Conservation (phyloP, 352 stramenopile genomes). For the Phytophthora syringae region DNA sequence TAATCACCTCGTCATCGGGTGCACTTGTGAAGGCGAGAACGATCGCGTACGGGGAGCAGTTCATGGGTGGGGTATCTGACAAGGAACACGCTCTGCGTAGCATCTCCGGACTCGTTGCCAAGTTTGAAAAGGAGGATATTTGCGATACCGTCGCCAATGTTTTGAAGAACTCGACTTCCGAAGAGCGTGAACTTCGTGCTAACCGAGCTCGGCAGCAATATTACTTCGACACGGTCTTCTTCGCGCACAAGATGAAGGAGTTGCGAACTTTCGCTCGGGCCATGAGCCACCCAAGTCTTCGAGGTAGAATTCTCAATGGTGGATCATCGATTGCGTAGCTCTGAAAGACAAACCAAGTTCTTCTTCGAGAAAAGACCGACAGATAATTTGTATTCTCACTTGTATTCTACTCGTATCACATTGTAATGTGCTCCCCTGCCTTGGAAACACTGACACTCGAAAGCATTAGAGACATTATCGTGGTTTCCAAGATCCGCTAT, state of each 20-base stretch:
- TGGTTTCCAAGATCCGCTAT: constrained; percentile 4
- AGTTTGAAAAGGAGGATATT: constrained; percentile 40
- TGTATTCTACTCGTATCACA: constrained; percentile 1
- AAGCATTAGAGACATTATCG: no score
- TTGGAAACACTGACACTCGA: no score
- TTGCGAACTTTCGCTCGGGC: constrained; percentile 41
- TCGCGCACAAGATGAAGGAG: constrained; percentile 56
- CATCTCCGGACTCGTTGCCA: constrained; percentile 49
- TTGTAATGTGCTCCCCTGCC: background rate
- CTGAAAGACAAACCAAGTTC: background rate
- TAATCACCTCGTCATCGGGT: constrained; percentile 49
- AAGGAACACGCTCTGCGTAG: constrained; percentile 38
- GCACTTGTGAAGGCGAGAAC: constrained; percentile 39
- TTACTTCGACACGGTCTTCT: constrained; percentile 69
- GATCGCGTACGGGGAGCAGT: constrained; percentile 36
- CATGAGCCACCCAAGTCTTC: constrained; percentile 29
- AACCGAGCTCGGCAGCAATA: constrained; percentile 43
- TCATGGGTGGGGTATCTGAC: constrained; percentile 42
- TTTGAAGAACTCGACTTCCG: constrained; percentile 28
- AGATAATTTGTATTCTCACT: constrained; percentile 6
- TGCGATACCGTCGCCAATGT: constrained; percentile 47
- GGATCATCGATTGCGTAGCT: background rate
- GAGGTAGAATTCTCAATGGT: constrained; percentile 14
- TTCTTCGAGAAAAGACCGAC: background rate
- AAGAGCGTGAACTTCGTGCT: constrained; percentile 16